A percentile compares a stretch with the other conserved stretches of the same genome.
Conservation (phyloP, 352 stramenopile species). For the Globisporangium cederbergense region DNA sequence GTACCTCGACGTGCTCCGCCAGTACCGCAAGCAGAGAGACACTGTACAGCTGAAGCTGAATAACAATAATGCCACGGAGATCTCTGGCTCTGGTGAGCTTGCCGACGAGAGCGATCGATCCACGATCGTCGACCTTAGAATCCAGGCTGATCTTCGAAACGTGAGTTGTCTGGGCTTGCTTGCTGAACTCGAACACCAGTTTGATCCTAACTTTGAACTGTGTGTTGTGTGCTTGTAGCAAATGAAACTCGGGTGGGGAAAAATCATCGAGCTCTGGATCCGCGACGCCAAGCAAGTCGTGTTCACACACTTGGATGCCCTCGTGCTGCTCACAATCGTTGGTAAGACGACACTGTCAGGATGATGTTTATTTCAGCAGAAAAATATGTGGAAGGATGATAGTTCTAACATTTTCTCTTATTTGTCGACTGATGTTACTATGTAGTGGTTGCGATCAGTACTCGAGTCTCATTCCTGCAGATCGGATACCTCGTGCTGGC, state of each 20-base stretch:
- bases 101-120: slow-evolving; percentile 20
- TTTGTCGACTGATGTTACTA: neutral
- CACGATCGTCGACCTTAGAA: slow-evolving; percentile 33
- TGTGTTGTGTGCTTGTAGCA: slow-evolving; percentile 25
- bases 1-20: slow-evolving; percentile 62
- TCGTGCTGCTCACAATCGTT: slow-evolving; percentile 81
- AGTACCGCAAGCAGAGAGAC: slow-evolving; percentile 20
- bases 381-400: neutral
- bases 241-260: slow-evolving; percentile 49
- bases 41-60: slow-evolving; percentile 15
- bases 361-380: neutral
- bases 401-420: neutral
- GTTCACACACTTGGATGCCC: slow-evolving; percentile 69
- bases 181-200: neutral
- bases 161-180: slow-evolving; percentile 22
- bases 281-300: slow-evolving; percentile 70
- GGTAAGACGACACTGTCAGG: slow-evolving; percentile 27
- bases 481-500: slow-evolving; percentile 81
- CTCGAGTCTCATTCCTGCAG: slow-evolving; percentile 77
- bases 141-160: slow-evolving; percentile 48
- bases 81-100: slow-evolving; percentile 2
- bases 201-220: slow-evolving; percentile 1
- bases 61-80: neutral
- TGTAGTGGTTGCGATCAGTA: slow-evolving; percentile 77
- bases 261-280: slow-evolving; percentile 57